Conservation (phyloP, 1,139 yeast species). For the Pichia sorboxylosa region DNA sequence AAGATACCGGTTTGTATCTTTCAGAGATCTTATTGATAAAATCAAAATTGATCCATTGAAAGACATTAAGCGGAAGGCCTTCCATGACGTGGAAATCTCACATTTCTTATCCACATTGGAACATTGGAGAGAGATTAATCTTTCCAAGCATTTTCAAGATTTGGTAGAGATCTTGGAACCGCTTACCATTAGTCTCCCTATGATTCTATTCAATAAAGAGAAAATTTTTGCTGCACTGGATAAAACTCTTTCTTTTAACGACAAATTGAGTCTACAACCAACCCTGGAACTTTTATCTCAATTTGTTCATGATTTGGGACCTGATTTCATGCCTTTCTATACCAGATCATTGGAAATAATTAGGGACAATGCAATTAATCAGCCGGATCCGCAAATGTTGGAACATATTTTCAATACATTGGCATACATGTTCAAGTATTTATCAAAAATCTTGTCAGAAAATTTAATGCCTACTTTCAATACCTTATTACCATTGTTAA, state of each 20-base stretch:
- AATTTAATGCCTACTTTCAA: conserved; percentile 62
- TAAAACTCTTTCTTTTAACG: conserved; percentile 35
- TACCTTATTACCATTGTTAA: conserved; percentile 53
- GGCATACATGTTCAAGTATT: conserved; percentile 82
- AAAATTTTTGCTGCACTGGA: conserved; percentile 46
- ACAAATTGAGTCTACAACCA: conserved; percentile 68
- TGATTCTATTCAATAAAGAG: conserved; percentile 60
- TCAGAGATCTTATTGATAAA: conserved; percentile 72
- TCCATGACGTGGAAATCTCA: conserved; percentile 51
- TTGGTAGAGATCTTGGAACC: conserved; percentile 48
- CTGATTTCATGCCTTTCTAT: conserved; percentile 74
- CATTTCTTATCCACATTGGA: conserved; percentile 70
- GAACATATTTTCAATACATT: conserved; percentile 80
- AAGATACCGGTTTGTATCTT: conserved; percentile 59
- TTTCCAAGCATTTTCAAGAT: conserved; percentile 60
- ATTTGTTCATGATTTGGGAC: conserved; percentile 85
- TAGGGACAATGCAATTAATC: conserved; percentile 37
- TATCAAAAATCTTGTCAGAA: conserved; percentile 49
- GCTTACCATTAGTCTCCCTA: conserved; percentile 63
- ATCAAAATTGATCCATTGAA: conserved; percentile 78
- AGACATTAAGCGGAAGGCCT: conserved; percentile 50
- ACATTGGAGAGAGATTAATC: conserved; percentile 81
- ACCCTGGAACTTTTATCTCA: conserved; percentile 70
- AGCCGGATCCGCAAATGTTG: conserved; percentile 51
- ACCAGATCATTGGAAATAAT: conserved; percentile 40